phyloP scores from a whole-genome alignment of 371 early-diverging fungal genomes.

The Rhizopus microsporus region DNA sequence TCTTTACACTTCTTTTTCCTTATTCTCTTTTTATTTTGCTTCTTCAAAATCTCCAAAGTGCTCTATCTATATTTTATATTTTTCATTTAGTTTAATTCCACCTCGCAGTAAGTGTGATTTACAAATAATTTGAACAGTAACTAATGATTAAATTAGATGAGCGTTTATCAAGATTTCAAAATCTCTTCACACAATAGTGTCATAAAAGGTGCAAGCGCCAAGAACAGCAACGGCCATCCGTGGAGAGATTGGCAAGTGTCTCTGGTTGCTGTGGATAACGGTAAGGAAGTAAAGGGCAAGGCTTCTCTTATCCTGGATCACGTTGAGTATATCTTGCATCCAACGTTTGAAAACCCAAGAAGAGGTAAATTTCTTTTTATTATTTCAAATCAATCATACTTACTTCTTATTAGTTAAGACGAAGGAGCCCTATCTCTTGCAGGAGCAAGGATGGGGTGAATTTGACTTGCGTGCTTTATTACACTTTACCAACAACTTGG shows the following conservation, averaged over 20 bases:
- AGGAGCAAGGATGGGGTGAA: constrained; percentile 76
- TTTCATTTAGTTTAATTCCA: not conserved
- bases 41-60: too few relatives aligned
- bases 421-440: constrained; percentile 62
- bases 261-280: constrained; percentile 47
- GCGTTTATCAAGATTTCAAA: constrained; percentile 36
- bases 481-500: constrained; percentile 53
- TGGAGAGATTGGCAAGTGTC: constrained; percentile 63
- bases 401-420: constrained; percentile 43
- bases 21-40: too few relatives aligned
- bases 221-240: constrained; percentile 49
- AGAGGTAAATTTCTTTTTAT: constrained; percentile 47
- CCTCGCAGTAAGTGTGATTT: not conserved
- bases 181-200: constrained; percentile 42
- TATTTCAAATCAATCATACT: not conserved
- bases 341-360: constrained; percentile 64
- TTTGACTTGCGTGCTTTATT: constrained; percentile 67
- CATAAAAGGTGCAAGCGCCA: constrained; percentile 27
- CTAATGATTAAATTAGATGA: constrained; percentile 8
- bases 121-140: too few relatives aligned
- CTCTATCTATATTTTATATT: not conserved
- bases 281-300: constrained; percentile 50
- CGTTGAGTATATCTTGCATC: constrained; percentile 76
- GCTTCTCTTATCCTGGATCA: constrained; percentile 59
- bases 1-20: too few relatives aligned